Evolutionary conservation across 768 basidiomycete species (phyloP), one percentile per base, ranked within the genome.

Genomic region (Hydnum rufescens): DNA sequence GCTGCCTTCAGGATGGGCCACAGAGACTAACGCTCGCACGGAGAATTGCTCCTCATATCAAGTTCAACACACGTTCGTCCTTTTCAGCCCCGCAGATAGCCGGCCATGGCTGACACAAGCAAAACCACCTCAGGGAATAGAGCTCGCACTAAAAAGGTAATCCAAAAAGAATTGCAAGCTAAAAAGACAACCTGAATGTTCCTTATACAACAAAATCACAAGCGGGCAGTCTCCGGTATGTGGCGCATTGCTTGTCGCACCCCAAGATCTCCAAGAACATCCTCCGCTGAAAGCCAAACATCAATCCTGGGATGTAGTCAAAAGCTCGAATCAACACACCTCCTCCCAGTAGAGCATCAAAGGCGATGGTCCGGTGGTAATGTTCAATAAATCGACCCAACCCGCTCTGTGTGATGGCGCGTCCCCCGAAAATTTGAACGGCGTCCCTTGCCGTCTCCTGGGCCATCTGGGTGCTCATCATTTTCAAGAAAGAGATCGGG

Each of bases 371-470:
- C 28, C 58, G 31, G 39, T 52, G 34, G 36, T 54, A 59, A 53
- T 54, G 23, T 64, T 89, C 87, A 54, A 88, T 73, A 42, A 78
- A 64, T 64, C 75, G 80, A 55, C 88, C 88, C 84, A 89, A 85
- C 4, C 89, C 88, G 3, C 84, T 79, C 42, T 73, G 70, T 0
- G 92, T 95, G 58, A 96, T 70, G 25, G 31, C 25, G 19, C 92
- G 75, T 18, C 92, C 92, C 51, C 89, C 90, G 54, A 92, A 93
- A 32, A 93, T 74, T 64, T 84, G 80, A 1, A 80, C 77, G 3
- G 85, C 80, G 55, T 88, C 85, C 70, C 70, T 64, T 31, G 82
- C 81, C 4, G 72, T 72, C 64, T 84, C 81, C 29, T 68, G 66
- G 25, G 66, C 64, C 28, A 58, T 59, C 16, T 61, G 58, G 22